phyloP scores from a whole-genome alignment of 202 grass and related monocot genomes.

The Zoysia matrella region DNA sequence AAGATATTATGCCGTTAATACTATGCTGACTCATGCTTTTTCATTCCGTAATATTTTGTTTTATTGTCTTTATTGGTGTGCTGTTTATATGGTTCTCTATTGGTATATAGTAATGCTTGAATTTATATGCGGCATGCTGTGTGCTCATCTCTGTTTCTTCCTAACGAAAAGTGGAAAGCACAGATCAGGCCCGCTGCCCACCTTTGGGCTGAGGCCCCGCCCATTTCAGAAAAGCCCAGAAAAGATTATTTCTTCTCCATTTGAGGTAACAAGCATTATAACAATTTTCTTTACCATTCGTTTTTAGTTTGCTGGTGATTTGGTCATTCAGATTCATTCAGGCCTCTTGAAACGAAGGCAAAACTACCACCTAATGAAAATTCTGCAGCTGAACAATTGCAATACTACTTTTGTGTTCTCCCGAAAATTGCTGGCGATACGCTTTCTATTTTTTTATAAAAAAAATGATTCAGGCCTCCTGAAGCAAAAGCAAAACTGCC shows the following conservation, averaged over 20 bases:
- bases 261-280: not conserved
- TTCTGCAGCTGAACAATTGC: too few relatives aligned
- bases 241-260: not conserved
- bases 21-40: constrained; percentile 34
- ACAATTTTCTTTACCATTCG: not conserved
- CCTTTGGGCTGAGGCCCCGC: not conserved
- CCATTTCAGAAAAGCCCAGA: not conserved
- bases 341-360: too few relatives aligned
- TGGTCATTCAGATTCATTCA: not conserved
- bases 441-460: too few relatives aligned
- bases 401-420: too few relatives aligned
- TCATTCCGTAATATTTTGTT: not conserved
- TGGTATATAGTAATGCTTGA: not conserved
- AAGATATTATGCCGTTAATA: constrained; percentile 23
- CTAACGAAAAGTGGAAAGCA: too few relatives aligned
- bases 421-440: too few relatives aligned
- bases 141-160: not conserved
- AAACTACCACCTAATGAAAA: too few relatives aligned
- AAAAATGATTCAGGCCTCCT: not conserved
- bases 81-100: not conserved
- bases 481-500: not conserved
- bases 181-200: too few relatives aligned
- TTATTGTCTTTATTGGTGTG: not conserved
- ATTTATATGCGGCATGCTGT: not conserved
- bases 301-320: not conserved